Evolutionary conservation across 805 yeast genomes (phyloP), one percentile per base, ranked within the genome.

Genomic region (Lipomyces japonicus): DNA sequence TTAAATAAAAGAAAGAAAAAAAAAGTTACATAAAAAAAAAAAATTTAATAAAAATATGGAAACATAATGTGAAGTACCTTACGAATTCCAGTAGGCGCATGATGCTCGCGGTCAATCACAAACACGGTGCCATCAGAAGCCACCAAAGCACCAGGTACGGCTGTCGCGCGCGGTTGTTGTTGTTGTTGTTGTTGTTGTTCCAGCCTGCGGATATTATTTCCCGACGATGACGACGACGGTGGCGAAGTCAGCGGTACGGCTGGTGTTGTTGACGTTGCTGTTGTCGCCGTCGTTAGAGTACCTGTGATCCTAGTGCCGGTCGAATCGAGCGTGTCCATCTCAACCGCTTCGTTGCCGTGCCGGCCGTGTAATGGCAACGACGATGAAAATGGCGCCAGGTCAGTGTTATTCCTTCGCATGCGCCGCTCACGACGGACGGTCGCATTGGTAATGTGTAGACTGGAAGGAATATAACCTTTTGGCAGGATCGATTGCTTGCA

Each of bases 401-500:
- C 40, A 7, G 36, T 51, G 22, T 30, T 37, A 12, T 36, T 45
- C 9, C 50, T 26, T 2, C 58, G 43, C 28, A 54, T 6, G 2
- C 58, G 48, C 22, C 59, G 42, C 30, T 53, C 58, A 10, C 58
- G 49, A 3, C 58, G 47, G 10, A 53, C 57, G 10, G 58, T 55
- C 16, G 57, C 59, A 30, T 56, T 50, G 21, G 53, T 50, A 48
- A 56, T 51, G 21, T 46, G 59, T 14, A 55, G 35, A 7, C 51
- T 48, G 6, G 49, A 23, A 22, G 59, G 57, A 22, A 57, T 48
- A 26, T 58, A 53, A 5, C 57, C 61, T 16, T 24, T 30, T 19
- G 58, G 57, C 32, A 58, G 32, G 3, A 52, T 50, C 3, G 53
- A 46, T 25, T 48, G 59, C 39, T 55, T 54, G 66, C 95, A 86